Conservation (phyloP, 192 early-diverging fungal species). For the Gamsiella multidivaricata region DNA sequence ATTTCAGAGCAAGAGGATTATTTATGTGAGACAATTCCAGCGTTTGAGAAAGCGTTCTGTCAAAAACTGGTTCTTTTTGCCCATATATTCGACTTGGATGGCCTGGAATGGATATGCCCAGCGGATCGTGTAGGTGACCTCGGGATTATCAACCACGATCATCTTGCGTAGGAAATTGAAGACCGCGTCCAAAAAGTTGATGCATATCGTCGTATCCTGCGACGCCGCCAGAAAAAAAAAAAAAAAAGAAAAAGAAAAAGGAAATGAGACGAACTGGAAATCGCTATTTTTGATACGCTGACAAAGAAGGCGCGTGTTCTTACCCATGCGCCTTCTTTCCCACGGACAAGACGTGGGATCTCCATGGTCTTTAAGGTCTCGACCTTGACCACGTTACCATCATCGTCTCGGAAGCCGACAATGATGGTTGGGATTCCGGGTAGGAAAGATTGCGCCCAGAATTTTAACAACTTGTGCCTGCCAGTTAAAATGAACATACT, state of each 20-base stretch:
- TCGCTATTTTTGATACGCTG: not conserved
- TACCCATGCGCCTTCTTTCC: slow-evolving; percentile 77
- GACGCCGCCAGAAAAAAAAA: not conserved
- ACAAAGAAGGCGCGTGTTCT: too few species aligned
- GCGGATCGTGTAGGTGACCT: slow-evolving; percentile 54
- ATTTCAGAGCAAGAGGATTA: not conserved
- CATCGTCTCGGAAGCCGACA: slow-evolving; percentile 86
- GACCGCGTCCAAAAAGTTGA: slow-evolving; percentile 82
- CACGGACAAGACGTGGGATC: slow-evolving; percentile 82
- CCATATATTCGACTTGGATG: slow-evolving; percentile 46
- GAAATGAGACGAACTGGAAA: not conserved
- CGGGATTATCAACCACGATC: slow-evolving; percentile 58
- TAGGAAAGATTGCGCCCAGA: slow-evolving; percentile 95
- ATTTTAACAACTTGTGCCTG: slow-evolving; percentile 87
- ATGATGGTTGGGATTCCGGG: slow-evolving; percentile 86
- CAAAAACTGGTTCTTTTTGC: slow-evolving; percentile 47
- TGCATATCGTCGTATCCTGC: slow-evolving; percentile 80
- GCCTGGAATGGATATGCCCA: slow-evolving; percentile 58
- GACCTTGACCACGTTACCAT: slow-evolving; percentile 67
- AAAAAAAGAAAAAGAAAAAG: not conserved
- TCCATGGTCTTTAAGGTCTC: slow-evolving; percentile 80
- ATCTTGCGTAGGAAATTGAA: slow-evolving; percentile 60
- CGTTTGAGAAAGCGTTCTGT: slow-evolving; percentile 58
- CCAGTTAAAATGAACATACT: not conserved
- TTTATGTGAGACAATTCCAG: slow-evolving; percentile 6